phyloP scores from a whole-genome alignment of 192 early-diverging fungal genomes.

The Podochytrium sp. region DNA sequence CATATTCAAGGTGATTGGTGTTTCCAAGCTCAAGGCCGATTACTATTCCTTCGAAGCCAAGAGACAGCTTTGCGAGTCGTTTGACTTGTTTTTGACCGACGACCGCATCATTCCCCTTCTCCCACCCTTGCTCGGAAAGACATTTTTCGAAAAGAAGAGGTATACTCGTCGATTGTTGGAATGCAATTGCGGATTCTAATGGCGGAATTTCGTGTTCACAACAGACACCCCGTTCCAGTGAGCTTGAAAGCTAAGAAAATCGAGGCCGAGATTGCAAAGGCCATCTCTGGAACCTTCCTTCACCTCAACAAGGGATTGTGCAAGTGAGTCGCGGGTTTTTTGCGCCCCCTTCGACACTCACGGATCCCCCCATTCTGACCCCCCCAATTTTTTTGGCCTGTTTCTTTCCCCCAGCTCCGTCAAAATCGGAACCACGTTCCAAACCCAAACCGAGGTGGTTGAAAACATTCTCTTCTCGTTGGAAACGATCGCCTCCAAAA shows the following conservation, averaged over 20 bases:
- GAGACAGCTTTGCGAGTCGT: slow-evolving; percentile 72
- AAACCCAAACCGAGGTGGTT: slow-evolving; percentile 62
- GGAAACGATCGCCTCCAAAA: slow-evolving; percentile 60
- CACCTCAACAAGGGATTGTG: slow-evolving; percentile 61
- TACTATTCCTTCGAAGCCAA: slow-evolving; percentile 82
- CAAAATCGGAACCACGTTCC: slow-evolving; percentile 70
- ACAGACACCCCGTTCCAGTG: slow-evolving; percentile 74
- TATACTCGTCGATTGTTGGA: slow-evolving; percentile 42
- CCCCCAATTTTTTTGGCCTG: neutral
- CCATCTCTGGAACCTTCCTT: slow-evolving; percentile 4
- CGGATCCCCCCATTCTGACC: too few relatives aligned
- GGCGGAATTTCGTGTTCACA: neutral
- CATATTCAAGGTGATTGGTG: slow-evolving; percentile 75
- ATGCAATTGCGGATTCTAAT: neutral
- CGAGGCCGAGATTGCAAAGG: neutral
- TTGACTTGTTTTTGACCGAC: slow-evolving; percentile 90
- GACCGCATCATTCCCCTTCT: slow-evolving; percentile 75
- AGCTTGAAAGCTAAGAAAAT: slow-evolving; percentile 60
- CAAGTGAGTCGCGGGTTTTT: slow-evolving; percentile 54
- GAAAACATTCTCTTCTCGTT: slow-evolving; percentile 79
- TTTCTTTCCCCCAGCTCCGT: slow-evolving; percentile 51
- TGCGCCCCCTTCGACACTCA: too few relatives aligned
- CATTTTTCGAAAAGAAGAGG: slow-evolving; percentile 85
- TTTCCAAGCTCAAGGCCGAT: slow-evolving; percentile 78
- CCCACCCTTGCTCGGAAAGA: slow-evolving; percentile 80